A percentile compares a stretch with the other conserved stretches of the same genome.
These are phyloP conservation scores for Sugiyamaella americana DNA, from an alignment of 805 yeast genomes.

Conservation along the genomic window DNA sequence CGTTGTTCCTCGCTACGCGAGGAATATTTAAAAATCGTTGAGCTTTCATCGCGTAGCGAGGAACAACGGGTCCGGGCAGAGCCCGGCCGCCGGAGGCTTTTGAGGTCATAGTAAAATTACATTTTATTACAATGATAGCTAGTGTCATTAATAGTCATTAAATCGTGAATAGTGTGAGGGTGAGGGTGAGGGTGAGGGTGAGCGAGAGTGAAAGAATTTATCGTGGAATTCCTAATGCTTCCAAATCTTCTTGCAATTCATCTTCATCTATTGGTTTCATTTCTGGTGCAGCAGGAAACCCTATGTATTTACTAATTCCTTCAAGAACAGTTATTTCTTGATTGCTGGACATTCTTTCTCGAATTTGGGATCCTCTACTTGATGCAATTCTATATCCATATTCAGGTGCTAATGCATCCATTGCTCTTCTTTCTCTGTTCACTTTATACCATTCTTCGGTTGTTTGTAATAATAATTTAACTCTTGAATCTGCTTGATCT, in stretches of 20 bases:
- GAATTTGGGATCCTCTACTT: constrained; percentile 46
- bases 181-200: too few relatives aligned
- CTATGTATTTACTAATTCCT: constrained; percentile 60
- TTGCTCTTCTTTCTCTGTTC: constrained; percentile 76
- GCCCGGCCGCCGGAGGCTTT: too few relatives aligned
- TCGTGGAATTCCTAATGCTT: constrained; percentile 50
- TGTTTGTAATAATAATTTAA: constrained; percentile 58
- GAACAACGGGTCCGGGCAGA: too few relatives aligned
- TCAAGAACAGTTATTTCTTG: constrained; percentile 64
- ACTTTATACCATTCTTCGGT: constrained; percentile 89
- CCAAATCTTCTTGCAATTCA: constrained; percentile 71
- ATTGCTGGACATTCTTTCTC: constrained; percentile 59
- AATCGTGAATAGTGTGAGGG: too few relatives aligned
- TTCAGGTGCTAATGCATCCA: constrained; percentile 58
- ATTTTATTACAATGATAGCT: too few relatives aligned
- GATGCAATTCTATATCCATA: constrained; percentile 39
- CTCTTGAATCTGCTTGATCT: constrained; percentile 59
- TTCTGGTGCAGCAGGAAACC: constrained; percentile 79
- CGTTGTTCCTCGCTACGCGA: too few relatives aligned
- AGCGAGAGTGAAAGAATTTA: too few relatives aligned
- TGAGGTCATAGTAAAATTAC: too few relatives aligned
- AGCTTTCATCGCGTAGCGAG: too few relatives aligned
- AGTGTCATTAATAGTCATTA: too few relatives aligned
- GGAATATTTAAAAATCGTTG: too few relatives aligned
- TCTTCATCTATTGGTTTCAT: constrained; percentile 57